Evolutionary conservation across 306 rosid species (phyloP), one percentile per base, ranked within the genome.

Genomic region (Gleditsia sinensis): DNA sequence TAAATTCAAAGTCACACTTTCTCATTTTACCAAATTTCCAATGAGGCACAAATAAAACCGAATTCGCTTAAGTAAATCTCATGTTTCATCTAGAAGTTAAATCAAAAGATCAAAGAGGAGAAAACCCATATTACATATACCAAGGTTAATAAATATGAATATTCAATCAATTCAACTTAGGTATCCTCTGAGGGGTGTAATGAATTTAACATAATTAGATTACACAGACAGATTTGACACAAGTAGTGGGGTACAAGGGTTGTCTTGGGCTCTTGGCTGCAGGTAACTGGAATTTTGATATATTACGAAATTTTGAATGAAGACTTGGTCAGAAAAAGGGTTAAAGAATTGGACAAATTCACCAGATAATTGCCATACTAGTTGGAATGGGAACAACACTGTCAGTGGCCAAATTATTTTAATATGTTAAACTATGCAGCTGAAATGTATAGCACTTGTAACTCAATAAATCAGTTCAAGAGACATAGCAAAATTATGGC

Each of bases 371-470:
- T 21, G 8, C 55, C 17, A 46, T 17, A 45, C 6, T 57, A 20
- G 50, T 56, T 21, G 32, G 60, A 33, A 20, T 6, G 14, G 37
- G 30, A 42, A 55, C 20, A 16, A 43, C 39, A 25, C 32, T 7
- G 37, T 21, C 39, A 51, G 56, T 13, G 74, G 25, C n/a, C 56
- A 67, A 65, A 50, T 24, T 33, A 9, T 69, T 36, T 42, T 68
- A 76, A 2, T 33, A 2, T 36, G 21, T 13, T 27, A 45, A 14
- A 60, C 69, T 4, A 42, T 45, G 16, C 24, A 72, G 34, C 24
- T 14, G 23, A 57, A 64, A 33, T 54, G 53, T 43, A 24, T 39
- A 78, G 24, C 33, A 72, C 65, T 16, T 24, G 17, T 43, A 33
- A 51, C 67, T 40, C 55, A 64, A 71, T 19, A 10, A 21, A 64